Evolutionary conservation across 2,329 filamentous ascomycete genomes (phyloP).

Genomic region (Alternaria brassicae): DNA sequence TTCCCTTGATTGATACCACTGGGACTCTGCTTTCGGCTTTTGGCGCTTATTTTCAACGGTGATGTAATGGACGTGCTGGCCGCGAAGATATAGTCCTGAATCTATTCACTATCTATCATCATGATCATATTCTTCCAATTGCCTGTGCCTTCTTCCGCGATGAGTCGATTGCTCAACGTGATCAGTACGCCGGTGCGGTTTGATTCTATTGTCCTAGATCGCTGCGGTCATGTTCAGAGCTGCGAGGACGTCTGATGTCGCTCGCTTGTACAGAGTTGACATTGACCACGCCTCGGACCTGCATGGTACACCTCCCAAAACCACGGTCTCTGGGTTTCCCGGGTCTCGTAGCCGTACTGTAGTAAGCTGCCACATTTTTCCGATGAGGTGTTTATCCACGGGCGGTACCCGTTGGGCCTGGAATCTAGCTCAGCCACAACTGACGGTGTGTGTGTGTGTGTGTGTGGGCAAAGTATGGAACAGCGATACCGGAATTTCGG

Average conservation of each 20-base stretch:
- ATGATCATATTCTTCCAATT: not conserved
- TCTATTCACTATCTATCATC: constrained; percentile 6
- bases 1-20: constrained; percentile 22
- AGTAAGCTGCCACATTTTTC: constrained; percentile 3
- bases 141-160: not conserved
- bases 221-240: not conserved
- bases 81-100: constrained; percentile 13
- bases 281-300: constrained; percentile 7
- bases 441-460: not conserved
- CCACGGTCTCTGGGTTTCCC: not conserved
- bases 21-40: constrained; percentile 1
- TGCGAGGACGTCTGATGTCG: not conserved
- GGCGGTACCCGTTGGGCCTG: constrained; percentile 1
- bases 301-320: constrained; percentile 7
- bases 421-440: constrained; percentile 2
- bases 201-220: not conserved
- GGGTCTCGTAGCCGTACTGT: not conserved
- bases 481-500: not conserved
- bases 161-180: not conserved
- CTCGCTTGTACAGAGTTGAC: not conserved
- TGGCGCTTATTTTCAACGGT: constrained; percentile 2
- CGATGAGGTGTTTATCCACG: constrained; percentile 2
- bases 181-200: not conserved
- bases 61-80: constrained; percentile 13
- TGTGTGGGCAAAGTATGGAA: not conserved